Evolutionary conservation across 805 yeast species (phyloP), one percentile per base, ranked within the genome.

Genomic region (Yamadazyma insecticola): DNA sequence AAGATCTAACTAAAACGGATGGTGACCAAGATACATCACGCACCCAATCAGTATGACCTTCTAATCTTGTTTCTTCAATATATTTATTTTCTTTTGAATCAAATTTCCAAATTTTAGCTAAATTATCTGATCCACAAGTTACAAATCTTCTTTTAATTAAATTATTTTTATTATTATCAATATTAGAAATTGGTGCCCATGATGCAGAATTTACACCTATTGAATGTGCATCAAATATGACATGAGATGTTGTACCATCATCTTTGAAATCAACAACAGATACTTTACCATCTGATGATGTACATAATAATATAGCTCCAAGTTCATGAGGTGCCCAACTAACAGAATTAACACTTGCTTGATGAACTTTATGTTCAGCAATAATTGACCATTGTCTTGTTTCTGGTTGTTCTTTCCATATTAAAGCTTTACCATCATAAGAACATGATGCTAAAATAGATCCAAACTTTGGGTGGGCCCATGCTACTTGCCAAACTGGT

Each of bases 401-500:
- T 47, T 87, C 96, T 6, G 65, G 67, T 34, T 55, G 66, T 60
- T 90, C 96, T 52, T 86, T 82, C 98, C 98, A 92, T 48, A 92
- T 78, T 39, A 89, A 64, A 12, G 86, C 97, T 50, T 83, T 83
- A 33, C 98, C 98, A 54, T 92, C 97, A 53, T 87, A 92, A 1
- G 96, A 87, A 47, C 95, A 86, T 16, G 95, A 82, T 1, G 98
- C 98, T 43, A 92, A 70, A 41, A 90, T 86, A 10, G 87, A 81
- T 23, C 98, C 98, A 53, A 90, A 92, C 57, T 90, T 90, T 19
- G 98, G 98, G 55, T 92, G 98, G 3, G 97, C 97, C 98, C 98
- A 92, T 33, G 86, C 77, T 13, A 88, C 95, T 63, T 90, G 96
- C 98, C 98, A 92, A 28, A 92, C 97, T 9, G 98, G 97, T 20